A percentile compares a stretch with the other conserved stretches of the same genome.
Conservation (phyloP, 805 yeast genomes). For the Lachancea sp. region DNA sequence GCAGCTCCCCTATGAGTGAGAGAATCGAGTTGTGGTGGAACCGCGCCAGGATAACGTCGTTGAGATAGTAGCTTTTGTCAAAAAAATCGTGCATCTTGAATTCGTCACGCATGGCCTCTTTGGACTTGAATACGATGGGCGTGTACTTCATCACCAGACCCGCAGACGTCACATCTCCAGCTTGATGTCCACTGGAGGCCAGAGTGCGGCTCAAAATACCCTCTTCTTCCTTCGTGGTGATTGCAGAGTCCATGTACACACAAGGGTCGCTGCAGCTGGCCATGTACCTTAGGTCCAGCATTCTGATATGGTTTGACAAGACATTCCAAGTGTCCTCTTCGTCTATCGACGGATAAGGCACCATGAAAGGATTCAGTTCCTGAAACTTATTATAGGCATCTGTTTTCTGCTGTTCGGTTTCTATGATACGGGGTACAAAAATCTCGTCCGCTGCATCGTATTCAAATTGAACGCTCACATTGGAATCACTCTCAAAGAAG, state of each 20-base stretch:
- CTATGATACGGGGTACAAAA: conserved; percentile 10
- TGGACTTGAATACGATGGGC: conserved; percentile 24
- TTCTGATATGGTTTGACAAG: conserved; percentile 12
- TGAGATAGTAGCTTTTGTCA: conserved; percentile 59
- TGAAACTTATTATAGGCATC: conserved; percentile 5
- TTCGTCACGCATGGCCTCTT: conserved; percentile 26
- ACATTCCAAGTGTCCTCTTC: conserved; percentile 18
- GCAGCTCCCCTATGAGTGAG: conserved; percentile 46
- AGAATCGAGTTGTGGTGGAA: conserved; percentile 26
- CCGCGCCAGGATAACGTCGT: conserved; percentile 27
- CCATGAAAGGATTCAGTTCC: conserved; percentile 13
- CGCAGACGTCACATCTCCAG: neutral
- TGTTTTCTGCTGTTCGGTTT: neutral
- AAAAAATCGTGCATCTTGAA: conserved; percentile 45
- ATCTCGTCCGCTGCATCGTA: conserved; percentile 14
- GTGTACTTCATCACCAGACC: conserved; percentile 18
- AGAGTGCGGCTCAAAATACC: conserved; percentile 14
- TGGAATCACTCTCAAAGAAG: conserved; percentile 20
- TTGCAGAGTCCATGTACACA: conserved; percentile 28
- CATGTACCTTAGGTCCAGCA: conserved; percentile 12
- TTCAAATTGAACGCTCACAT: conserved; percentile 10
- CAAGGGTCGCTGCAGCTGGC: conserved; percentile 5
- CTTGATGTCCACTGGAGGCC: neutral
- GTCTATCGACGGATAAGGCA: conserved; percentile 20
- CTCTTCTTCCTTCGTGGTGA: conserved; percentile 25